Base-by-base conservation (phyloP, 345 rosid genomes). In the Euclidium syriacum region DNA sequence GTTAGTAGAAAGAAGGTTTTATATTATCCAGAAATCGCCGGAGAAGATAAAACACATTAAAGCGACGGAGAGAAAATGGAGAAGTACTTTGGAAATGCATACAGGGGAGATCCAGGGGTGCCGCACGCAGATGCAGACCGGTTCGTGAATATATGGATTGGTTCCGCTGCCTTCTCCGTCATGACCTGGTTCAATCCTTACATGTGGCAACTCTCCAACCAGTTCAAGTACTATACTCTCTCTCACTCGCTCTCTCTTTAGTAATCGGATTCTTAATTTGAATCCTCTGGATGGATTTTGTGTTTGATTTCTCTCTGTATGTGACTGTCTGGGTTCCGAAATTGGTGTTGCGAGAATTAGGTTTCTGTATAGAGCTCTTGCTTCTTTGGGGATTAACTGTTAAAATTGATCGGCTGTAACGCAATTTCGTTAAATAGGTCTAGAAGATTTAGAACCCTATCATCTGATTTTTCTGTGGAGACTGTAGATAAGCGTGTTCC, bases 101-200 rank as follows among this genome's bases (percentile, higher is more conserved):
- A 91, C 75, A 78, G 91, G 62, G 98, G 96, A 15, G 98, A 91
- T 75, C 95, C 96, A 16, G 96, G 96, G 24, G 98, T 91, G 52
- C 98, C 98, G 12, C 98, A 91, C 62, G 82, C 96, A 0, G 85
- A 73, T 56, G 76, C 82, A 4, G 91, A 84, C 12, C 80, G 86
- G 15, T 91, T 85, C 70, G 65, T 44, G 60, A 88, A 88, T 63
- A 91, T 88, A 66, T 91, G 98, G 98, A 77, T 91, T 34, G 96
- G 94, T 16, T 80, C 98, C 9, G 78, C 71, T 62, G 86, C 78
- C 11, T 88, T 85, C 82, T 85, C 96, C 7, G 83, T 12, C 10
- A 71, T 83, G 60, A 82, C 91, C 18, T 85, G 80, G 80, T 11
- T 64, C 77, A 74, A 78, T 60, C 96, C 98, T 62, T 88, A 88